Conservation (phyloP, 768 basidiomycete genomes). For the Lentinula sp. region DNA sequence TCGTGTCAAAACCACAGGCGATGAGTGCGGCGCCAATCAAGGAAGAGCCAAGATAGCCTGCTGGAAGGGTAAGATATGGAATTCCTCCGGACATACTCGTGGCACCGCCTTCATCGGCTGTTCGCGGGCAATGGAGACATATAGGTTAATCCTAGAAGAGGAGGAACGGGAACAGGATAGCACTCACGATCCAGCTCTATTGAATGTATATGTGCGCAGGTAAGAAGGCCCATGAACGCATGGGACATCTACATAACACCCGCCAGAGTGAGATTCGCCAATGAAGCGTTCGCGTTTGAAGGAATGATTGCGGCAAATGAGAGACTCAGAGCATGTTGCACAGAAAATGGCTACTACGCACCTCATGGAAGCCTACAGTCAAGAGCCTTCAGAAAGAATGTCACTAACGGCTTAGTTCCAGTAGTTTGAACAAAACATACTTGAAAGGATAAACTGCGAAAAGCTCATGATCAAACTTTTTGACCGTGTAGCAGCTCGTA, state of each 20-base stretch:
- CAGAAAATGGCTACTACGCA: conserved; percentile 18
- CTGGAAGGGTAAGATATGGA: conserved; percentile 72
- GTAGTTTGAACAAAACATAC: conserved; percentile 37
- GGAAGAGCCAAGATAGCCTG: conserved; percentile 16
- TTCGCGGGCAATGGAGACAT: neutral
- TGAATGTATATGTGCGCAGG: conserved; percentile 81
- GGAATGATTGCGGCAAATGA: neutral
- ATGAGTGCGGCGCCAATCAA: conserved; percentile 60
- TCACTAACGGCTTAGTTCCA: neutral
- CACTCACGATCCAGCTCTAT: conserved; percentile 81
- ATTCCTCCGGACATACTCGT: conserved; percentile 87
- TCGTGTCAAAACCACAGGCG: conserved; percentile 83
- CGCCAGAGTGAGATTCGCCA: conserved; percentile 2
- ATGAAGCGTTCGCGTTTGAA: neutral
- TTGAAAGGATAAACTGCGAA: conserved; percentile 83
- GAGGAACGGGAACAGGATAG: neutral
- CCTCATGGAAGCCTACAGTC: conserved; percentile 89
- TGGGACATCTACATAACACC: conserved; percentile 67
- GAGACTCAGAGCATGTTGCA: neutral
- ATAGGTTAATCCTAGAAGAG: neutral
- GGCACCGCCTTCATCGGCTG: conserved; percentile 84
- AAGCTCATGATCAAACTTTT: conserved; percentile 8
- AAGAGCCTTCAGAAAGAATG: conserved; percentile 44
- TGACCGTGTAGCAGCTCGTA: neutral
- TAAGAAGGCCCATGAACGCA: conserved; percentile 72